A percentile compares a stretch with the other conserved stretches of the same genome.
Conservation (phyloP, 148 eudicot species). For the Persicaria maculosa region DNA sequence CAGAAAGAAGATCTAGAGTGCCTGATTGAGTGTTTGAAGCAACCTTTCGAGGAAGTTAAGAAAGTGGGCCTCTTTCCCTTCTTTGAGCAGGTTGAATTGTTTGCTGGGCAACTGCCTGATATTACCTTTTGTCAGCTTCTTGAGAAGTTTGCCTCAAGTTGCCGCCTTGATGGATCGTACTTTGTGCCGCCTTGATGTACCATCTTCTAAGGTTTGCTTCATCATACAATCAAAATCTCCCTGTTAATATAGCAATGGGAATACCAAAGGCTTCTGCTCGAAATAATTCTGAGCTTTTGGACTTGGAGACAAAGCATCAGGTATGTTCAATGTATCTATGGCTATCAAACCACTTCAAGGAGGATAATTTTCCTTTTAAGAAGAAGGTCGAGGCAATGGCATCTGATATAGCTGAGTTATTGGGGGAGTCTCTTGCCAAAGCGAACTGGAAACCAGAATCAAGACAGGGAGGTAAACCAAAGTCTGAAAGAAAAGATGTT, state of each 20-base stretch:
- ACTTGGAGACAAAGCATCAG: conserved; percentile 93
- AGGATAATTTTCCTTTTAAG: conserved; percentile 69
- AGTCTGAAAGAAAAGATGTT: conserved; percentile 44
- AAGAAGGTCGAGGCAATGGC: conserved; percentile 91
- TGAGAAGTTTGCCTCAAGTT: conserved; percentile 59
- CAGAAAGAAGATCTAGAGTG: conserved; percentile 73
- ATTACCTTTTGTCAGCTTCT: conserved; percentile 63
- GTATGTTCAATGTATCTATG: conserved; percentile 89
- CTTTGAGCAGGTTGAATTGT: conserved; percentile 88
- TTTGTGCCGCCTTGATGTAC: conserved; percentile 88
- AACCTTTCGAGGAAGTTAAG: conserved; percentile 68
- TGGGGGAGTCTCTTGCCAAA: conserved; percentile 70
- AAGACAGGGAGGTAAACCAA: conserved; percentile 39
- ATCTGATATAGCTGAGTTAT: conserved; percentile 62
- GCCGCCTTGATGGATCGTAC: conserved; percentile 85
- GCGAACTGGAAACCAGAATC: conserved; percentile 89
- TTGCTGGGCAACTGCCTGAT: conserved; percentile 68
- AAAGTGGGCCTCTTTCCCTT: conserved; percentile 93
- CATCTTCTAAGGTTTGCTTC: conserved; percentile 84
- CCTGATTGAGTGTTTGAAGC: conserved; percentile 73
- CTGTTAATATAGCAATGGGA: conserved; percentile 92
- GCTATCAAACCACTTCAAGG: conserved; percentile 83
- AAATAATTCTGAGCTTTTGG: conserved; percentile 87
- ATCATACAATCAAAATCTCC: conserved; percentile 57
- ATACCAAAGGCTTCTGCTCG: conserved; percentile 72